Percentiles rank a stretch among this genome's conserved stretches.
Conservation (phyloP, 345 rosid genomes). For the Eucalyptus brandiana region DNA sequence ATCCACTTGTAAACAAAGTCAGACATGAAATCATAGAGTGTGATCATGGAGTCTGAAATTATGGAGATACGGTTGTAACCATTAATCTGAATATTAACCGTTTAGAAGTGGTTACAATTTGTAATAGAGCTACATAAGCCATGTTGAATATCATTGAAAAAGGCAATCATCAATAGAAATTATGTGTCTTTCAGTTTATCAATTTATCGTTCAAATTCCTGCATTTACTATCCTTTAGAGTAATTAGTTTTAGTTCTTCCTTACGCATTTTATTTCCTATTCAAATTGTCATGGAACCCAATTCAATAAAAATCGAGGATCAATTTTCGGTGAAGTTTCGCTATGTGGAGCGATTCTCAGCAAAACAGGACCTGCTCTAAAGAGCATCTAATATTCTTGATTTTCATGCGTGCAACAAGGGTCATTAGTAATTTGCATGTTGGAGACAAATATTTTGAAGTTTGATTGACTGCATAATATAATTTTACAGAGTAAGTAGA, state of each 20-base stretch:
- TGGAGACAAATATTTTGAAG: background rate
- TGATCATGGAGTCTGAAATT: too few relatives aligned
- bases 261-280: background rate
- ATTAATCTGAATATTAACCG: too few relatives aligned
- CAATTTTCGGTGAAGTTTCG: background rate
- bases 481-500: background rate
- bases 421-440: background rate
- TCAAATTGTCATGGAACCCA: background rate
- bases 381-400: background rate
- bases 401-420: background rate
- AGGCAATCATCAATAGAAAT: background rate
- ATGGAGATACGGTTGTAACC: rapidly evolving
- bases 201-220: background rate
- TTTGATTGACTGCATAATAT: background rate
- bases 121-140: background rate
- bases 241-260: background rate
- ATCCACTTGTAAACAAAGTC: background rate
- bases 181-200: background rate
- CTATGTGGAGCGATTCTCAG: background rate
- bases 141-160: background rate
- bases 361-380: background rate
- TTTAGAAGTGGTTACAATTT: background rate
- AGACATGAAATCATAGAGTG: background rate
- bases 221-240: background rate
- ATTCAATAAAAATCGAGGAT: background rate